phyloP scores from a whole-genome alignment of 2,329 filamentous ascomycete genomes.

The Monilinia aucupariae region DNA sequence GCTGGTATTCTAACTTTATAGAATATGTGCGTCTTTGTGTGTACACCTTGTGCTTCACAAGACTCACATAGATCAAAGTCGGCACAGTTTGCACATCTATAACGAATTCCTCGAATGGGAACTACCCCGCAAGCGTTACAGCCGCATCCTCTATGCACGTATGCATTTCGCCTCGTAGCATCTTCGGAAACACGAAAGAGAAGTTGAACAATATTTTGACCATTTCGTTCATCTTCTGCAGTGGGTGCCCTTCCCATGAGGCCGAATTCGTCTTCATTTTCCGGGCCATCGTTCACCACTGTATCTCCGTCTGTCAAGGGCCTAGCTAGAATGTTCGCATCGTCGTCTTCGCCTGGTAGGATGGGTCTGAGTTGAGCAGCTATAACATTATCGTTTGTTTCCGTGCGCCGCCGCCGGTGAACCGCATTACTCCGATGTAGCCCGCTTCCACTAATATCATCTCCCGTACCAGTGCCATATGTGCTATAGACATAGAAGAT shows the following conservation, averaged over 20 bases:
- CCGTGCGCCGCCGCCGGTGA: slow-evolving; percentile 40
- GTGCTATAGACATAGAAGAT: slow-evolving; percentile 53
- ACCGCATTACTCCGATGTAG: slow-evolving; percentile 65
- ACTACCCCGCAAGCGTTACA: slow-evolving; percentile 86
- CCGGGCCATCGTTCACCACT: slow-evolving; percentile 30
- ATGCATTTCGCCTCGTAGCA: slow-evolving; percentile 79
- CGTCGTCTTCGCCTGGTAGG: slow-evolving; percentile 30
- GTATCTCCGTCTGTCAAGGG: slow-evolving; percentile 34
- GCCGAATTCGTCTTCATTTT: slow-evolving; percentile 27
- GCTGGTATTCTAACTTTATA: slow-evolving; percentile 92
- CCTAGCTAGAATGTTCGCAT: slow-evolving; percentile 25
- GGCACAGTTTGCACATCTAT: slow-evolving; percentile 90
- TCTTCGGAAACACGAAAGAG: slow-evolving; percentile 93
- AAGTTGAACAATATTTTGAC: slow-evolving; percentile 77
- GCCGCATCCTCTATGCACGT: slow-evolving; percentile 85
- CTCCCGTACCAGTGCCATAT: neutral
- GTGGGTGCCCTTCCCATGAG: slow-evolving; percentile 18
- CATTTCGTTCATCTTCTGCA: slow-evolving; percentile 40
- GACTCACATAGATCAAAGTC: slow-evolving; percentile 95
- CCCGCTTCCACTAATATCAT: slow-evolving; percentile 6
- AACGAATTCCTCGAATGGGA: slow-evolving; percentile 87
- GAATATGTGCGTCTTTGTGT: slow-evolving; percentile 90
- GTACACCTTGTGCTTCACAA: slow-evolving; percentile 70
- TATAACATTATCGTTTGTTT: neutral
- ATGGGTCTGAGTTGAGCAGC: neutral